These are phyloP conservation scores for Lagenidium sp. DNA, from an alignment of 352 stramenopile species.

Conservation along the genomic window DNA sequence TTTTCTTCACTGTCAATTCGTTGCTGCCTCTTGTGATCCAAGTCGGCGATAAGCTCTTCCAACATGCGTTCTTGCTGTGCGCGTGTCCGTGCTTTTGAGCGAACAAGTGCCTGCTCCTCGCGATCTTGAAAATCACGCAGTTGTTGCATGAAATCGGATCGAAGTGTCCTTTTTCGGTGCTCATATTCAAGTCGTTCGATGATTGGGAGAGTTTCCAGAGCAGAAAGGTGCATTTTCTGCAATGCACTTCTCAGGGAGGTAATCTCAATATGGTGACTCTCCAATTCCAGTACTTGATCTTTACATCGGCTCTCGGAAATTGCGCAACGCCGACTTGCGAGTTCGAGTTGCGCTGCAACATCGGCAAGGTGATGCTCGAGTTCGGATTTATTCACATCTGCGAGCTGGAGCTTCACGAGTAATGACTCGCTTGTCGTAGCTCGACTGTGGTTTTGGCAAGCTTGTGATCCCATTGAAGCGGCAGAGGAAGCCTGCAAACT, in stretches of 20 bases:
- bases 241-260: slow-evolving; percentile 16
- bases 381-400: slow-evolving; percentile 28
- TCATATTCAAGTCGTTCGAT: slow-evolving; percentile 38
- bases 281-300: slow-evolving; percentile 10
- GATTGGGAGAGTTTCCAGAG: slow-evolving; percentile 15
- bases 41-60: slow-evolving; percentile 46
- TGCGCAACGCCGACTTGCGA: slow-evolving; percentile 17
- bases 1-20: slow-evolving; percentile 60
- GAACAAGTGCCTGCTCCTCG: slow-evolving; percentile 52
- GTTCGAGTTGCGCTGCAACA: slow-evolving; percentile 22
- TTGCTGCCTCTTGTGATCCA: slow-evolving; percentile 43
- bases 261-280: slow-evolving; percentile 20
- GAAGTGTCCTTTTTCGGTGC: slow-evolving; percentile 58
- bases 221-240: slow-evolving; percentile 21
- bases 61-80: slow-evolving; percentile 54
- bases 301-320: slow-evolving; percentile 8
- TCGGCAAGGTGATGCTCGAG: slow-evolving; percentile 27
- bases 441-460: background rate
- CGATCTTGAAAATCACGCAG: slow-evolving; percentile 60
- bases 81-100: slow-evolving; percentile 54
- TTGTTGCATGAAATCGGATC: slow-evolving; percentile 48
- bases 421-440: slow-evolving; percentile 24
- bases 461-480: background rate
- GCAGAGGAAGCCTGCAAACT: slow-evolving; percentile 1
- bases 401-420: slow-evolving; percentile 44